Evolutionary conservation across 1,284 basidiomycete species (phyloP).

Genomic region (Moesziomyces parantarcticus): DNA sequence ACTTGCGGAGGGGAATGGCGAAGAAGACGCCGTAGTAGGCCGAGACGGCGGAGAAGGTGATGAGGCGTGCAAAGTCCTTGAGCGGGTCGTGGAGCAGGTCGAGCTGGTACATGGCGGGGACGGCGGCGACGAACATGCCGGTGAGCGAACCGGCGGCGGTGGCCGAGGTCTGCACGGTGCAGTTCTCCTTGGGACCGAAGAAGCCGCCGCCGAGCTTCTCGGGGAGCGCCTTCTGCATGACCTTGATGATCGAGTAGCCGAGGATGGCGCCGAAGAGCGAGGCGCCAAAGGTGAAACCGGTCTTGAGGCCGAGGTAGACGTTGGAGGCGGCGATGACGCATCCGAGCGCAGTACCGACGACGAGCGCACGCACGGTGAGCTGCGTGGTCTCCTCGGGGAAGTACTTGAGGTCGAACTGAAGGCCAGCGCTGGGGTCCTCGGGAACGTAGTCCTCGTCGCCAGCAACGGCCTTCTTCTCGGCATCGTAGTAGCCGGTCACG

Average conservation of each 20-base stretch:
- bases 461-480: conserved; percentile 39
- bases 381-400: conserved; percentile 46
- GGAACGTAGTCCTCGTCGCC: conserved; percentile 39
- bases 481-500: conserved; percentile 43
- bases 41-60: conserved; percentile 74
- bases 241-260: conserved; percentile 76
- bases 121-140: conserved; percentile 75
- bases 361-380: conserved; percentile 71
- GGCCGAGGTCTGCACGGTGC: conserved; percentile 65
- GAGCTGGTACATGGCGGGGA: conserved; percentile 77
- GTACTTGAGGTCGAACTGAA: conserved; percentile 48
- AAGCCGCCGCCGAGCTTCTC: conserved; percentile 73
- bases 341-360: conserved; percentile 76
- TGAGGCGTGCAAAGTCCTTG: conserved; percentile 63
- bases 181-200: conserved; percentile 79
- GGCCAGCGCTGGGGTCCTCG: conserved; percentile 39
- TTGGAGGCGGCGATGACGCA: conserved; percentile 75
- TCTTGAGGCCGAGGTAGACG: conserved; percentile 78
- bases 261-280: conserved; percentile 77
- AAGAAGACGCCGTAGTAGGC: conserved; percentile 78
- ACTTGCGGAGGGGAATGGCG: conserved; percentile 75
- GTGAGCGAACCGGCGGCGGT: conserved; percentile 67
- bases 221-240: conserved; percentile 72
- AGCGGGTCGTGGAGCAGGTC: conserved; percentile 50
- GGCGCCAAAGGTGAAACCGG: conserved; percentile 75